Conservation (phyloP, 1,284 basidiomycete genomes). For the Trametes polyzona region DNA sequence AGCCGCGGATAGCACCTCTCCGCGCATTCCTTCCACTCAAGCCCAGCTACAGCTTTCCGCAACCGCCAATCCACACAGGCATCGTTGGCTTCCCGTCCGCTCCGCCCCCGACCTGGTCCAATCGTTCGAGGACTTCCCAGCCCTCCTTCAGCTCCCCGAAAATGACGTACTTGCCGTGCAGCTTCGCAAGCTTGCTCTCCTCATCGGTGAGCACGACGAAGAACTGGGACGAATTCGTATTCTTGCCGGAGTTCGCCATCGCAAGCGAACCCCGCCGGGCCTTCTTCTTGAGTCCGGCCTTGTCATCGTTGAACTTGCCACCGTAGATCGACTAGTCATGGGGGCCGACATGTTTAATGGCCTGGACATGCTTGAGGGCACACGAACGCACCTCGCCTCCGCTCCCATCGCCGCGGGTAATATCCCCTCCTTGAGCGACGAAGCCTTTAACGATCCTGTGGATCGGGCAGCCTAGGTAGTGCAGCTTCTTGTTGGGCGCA, state of each 20-base stretch:
- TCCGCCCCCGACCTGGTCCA: constrained; percentile 39
- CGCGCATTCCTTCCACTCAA: too few relatives aligned
- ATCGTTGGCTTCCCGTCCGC: constrained; percentile 42
- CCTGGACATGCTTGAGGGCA: too few relatives aligned
- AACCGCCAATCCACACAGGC: constrained; percentile 50
- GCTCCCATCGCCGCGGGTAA: constrained; percentile 53
- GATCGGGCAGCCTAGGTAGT: constrained; percentile 47
- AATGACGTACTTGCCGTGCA: constrained; percentile 52
- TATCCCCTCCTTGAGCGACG: constrained; percentile 53
- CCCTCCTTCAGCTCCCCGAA: constrained; percentile 46
- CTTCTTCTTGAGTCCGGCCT: constrained; percentile 46
- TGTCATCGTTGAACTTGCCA: constrained; percentile 53
- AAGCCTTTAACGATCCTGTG: constrained; percentile 52
- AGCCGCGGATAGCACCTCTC: too few relatives aligned
- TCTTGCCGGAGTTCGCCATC: constrained; percentile 53
- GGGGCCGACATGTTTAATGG: too few relatives aligned
- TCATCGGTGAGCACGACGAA: constrained; percentile 51
- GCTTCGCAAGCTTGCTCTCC: constrained; percentile 43
- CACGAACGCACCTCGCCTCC: constrained; percentile 50
- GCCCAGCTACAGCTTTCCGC: constrained; percentile 36
- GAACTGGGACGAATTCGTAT: constrained; percentile 53
- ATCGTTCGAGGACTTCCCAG: constrained; percentile 40
- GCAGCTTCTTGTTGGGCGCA: constrained; percentile 49
- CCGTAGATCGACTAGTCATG: constrained; percentile 56
- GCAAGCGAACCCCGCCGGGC: constrained; percentile 47